Base-by-base conservation (phyloP, 805 yeast genomes). In the Priceomyces fermenticarens region DNA sequence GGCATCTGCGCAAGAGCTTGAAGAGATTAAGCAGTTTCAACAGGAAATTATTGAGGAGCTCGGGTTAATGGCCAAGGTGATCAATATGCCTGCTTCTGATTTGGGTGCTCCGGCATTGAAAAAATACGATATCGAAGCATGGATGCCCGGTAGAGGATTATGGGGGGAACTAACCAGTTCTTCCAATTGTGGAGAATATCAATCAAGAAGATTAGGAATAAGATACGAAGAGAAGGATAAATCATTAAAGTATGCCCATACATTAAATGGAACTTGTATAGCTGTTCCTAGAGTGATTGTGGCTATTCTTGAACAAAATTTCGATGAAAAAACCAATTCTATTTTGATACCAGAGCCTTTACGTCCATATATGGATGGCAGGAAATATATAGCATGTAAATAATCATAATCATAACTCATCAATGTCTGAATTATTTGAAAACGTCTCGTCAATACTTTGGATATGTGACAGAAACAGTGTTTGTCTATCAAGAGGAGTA, bases 101-200 rank as follows among this genome's bases (percentile, higher is more conserved):
- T 66, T 93, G 39, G 99, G 99, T 0, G 83, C 96, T 0, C 96
- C 99, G 1, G 98, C 98, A 0, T 80, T 74, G 62, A 83, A 85
- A 55, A 93, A 93, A 59, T 88, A 81, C 57, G 99, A 93, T 53
- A 87, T 90, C 42, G 99, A 93, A 63, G 96, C 90, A 0, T 88
- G 96, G 89, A 91, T 93, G 98, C 98, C 98, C 0, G 97, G 98
- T 2, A 77, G 97, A 52, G 90, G 88, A 1, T 60, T 67, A 2
- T 91, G 95, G 88, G 99, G 99, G 3, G 99, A 93, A 58, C 72
- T 93, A 26, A 81, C 95, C 1, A 87, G 96, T 23, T 75, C 95
- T 1, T 89, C 97, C 2, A 91, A 90, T 57, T 93, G 99, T 61
- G 78, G 88, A 3, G 97, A 90, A 50, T 93, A 78, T 60, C 99